A percentile compares a stretch with the other conserved stretches of the same genome.
Conservation (phyloP, 1,284 basidiomycete genomes). For the Schizophyllum amplum region DNA sequence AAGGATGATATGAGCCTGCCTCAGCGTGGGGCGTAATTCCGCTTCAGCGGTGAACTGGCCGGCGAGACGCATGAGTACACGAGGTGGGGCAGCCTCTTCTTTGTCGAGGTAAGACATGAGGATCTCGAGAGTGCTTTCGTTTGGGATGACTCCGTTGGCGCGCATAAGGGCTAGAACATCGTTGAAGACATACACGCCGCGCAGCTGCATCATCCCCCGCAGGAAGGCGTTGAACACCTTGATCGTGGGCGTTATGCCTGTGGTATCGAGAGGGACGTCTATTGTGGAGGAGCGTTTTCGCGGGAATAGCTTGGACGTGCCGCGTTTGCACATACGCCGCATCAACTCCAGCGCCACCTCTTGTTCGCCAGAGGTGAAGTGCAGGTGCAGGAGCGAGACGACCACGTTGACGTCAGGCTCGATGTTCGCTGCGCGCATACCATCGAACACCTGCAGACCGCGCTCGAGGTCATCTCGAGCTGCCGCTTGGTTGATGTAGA, state of each 20-base stretch:
- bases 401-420: conserved; percentile 26
- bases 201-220: conserved; percentile 34
- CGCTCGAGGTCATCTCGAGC: conserved; percentile 34
- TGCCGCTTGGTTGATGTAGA: conserved; percentile 54
- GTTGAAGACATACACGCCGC: conserved; percentile 38
- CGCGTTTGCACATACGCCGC: conserved; percentile 31
- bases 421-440: conserved; percentile 36
- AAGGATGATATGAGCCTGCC: conserved; percentile 44
- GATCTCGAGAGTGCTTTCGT: conserved; percentile 44
- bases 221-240: conserved; percentile 55
- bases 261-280: conserved; percentile 24
- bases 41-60: conserved; percentile 30
- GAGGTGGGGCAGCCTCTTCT: conserved; percentile 31
- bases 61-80: conserved; percentile 37
- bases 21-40: conserved; percentile 32
- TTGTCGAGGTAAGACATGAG: conserved; percentile 42
- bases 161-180: conserved; percentile 47
- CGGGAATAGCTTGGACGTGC: conserved; percentile 8
- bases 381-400: conserved; percentile 41
- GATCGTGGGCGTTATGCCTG: conserved; percentile 32
- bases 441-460: conserved; percentile 37
- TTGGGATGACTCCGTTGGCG: conserved; percentile 35
- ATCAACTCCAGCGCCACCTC: conserved; percentile 42
- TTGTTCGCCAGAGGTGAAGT: conserved; percentile 38
- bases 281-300: conserved; percentile 4